A percentile compares a stretch with the other conserved stretches of the same genome.
Evolutionary conservation across 1,139 yeast genomes (phyloP).

Genomic region (Pichia sp.): DNA sequence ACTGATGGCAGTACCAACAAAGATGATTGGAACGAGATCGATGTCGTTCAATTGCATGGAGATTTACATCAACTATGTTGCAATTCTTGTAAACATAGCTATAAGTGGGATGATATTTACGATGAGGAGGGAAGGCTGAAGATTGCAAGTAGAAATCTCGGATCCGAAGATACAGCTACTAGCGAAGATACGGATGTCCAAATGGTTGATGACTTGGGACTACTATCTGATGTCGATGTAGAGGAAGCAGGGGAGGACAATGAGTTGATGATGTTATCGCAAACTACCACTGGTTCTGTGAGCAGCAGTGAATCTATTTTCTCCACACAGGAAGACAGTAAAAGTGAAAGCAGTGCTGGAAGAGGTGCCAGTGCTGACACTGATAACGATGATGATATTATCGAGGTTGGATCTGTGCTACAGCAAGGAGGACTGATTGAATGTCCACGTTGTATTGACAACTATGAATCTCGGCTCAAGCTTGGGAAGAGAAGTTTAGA

Average conservation of each 20-base stretch:
- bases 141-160: constrained; percentile 18
- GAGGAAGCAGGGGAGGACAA: constrained; percentile 3
- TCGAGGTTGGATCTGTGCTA: too few species aligned
- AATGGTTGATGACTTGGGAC: too few species aligned
- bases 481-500: constrained; percentile 57
- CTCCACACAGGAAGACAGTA: constrained; percentile 2
- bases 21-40: constrained; percentile 52
- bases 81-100: constrained; percentile 43
- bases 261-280: constrained; percentile 8
- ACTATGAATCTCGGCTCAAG: constrained; percentile 44
- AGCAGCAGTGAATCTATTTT: constrained; percentile 6
- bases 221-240: neutral
- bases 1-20: too few species aligned
- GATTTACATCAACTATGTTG: constrained; percentile 57
- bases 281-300: constrained; percentile 1
- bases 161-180: neutral
- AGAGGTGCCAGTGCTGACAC: constrained; percentile 14
- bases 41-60: constrained; percentile 88
- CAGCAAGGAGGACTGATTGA: constrained; percentile 52
- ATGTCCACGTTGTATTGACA: constrained; percentile 51
- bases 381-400: constrained; percentile 34
- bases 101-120: constrained; percentile 70
- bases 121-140: constrained; percentile 71
- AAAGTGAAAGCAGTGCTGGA: constrained; percentile 1
- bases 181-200: constrained; percentile 1